Evolutionary conservation across 768 basidiomycete genomes (phyloP), one percentile per base, ranked within the genome.

Genomic region (Rhizopogon roseolus): DNA sequence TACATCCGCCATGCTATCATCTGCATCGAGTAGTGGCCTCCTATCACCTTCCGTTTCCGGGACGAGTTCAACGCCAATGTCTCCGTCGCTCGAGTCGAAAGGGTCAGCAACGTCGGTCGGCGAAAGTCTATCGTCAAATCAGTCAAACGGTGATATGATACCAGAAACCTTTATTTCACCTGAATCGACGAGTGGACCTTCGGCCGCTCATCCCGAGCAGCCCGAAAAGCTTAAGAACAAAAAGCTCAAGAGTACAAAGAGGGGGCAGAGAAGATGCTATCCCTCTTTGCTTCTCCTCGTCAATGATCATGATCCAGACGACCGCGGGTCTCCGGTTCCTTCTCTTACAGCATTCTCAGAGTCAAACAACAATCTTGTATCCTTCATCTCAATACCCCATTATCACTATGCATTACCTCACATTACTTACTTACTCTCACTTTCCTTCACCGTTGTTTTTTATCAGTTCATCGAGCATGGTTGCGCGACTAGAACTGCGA

Each of bases 211-310:
- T 8, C 54, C 54, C 5, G 76, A 78, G 49, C 73, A 80, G 54
- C 73, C 76, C n/a, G 79, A 84, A 62, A 85, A 81, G 65, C 73
- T 74, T 56, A 85, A 80, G 80, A 83, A 68, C 63, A 89, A 81
- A 75, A 91, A 87, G 70, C 67, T 90, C 69, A 88, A 86, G 77
- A 85, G 73, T 89, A 90, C 74, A 92, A 91, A 73, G 85, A 90
- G 64, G 87, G 85, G 57, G 89, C 90, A 3, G 90, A 91, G 75
- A 92, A 92, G 60, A 80, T 93, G 52, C 77, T 93, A 54, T 89
- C 89, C 32, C 73, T 93, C 58, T 92, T 93, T 68, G 85, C 86
- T 41, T 81, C 86, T 27, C 85, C 87, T 56, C 86, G 80, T 54
- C 80, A 78, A 62, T 63, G 67, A 44, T 67, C 63, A 58, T 29